phyloP scores from a whole-genome alignment of 139 green algal genomes.

The Auxenochlorella protothecoides region DNA sequence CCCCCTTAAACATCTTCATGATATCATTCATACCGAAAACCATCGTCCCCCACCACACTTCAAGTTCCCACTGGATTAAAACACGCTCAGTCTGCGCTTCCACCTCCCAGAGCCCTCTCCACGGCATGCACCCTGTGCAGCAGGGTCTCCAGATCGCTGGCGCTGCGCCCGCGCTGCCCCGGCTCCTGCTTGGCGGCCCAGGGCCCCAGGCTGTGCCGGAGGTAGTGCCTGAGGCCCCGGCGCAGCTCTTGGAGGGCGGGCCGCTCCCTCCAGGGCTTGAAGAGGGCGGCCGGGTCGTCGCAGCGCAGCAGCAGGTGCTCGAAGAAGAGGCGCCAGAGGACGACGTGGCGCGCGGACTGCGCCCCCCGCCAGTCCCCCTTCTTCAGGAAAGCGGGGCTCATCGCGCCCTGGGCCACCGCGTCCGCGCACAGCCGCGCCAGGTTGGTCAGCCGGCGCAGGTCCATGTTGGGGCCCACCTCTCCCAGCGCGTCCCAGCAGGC shows the following conservation, averaged over 20 bases:
- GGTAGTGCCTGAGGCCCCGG: constrained; percentile 19
- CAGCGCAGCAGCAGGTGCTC: constrained; percentile 37
- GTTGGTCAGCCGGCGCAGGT: constrained; percentile 35
- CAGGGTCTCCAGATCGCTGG: constrained; percentile 18
- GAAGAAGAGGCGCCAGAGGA: constrained; percentile 54
- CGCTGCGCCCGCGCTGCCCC: not conserved
- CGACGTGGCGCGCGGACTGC: constrained; percentile 16
- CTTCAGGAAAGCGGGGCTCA: constrained; percentile 30
- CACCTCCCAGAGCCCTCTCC: constrained; percentile 21
- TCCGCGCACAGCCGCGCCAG: constrained; percentile 33
- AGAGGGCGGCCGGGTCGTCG: constrained; percentile 15
- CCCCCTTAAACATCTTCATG: too few species aligned
- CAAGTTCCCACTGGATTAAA: too few species aligned
- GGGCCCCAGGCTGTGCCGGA: constrained; percentile 37
- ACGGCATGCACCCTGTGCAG: constrained; percentile 18
- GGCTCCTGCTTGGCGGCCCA: constrained; percentile 38
- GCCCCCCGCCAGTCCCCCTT: not conserved
- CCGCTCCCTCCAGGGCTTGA: constrained; percentile 5
- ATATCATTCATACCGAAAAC: too few species aligned
- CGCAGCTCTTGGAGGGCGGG: constrained; percentile 8
- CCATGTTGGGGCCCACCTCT: constrained; percentile 21
- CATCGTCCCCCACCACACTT: too few species aligned
- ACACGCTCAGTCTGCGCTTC: too few species aligned
- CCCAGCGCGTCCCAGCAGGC: constrained; percentile 75
- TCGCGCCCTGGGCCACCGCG: constrained; percentile 9